Evolutionary conservation across 495 filamentous ascomycete species (phyloP).

Genomic region (Podospora tetraspora): DNA sequence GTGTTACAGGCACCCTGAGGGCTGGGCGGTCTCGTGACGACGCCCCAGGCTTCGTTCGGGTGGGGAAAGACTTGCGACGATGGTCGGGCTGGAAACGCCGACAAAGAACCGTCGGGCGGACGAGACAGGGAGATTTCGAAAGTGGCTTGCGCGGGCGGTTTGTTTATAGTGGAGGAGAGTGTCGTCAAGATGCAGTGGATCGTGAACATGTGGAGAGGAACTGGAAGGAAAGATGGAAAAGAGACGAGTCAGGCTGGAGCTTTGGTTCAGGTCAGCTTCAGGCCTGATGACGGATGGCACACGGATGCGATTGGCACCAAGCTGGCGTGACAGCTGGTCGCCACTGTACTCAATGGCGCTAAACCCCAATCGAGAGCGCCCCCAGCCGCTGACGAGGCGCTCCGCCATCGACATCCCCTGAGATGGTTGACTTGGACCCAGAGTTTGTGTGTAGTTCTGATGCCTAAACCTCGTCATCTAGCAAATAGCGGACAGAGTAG

Average conservation of each 20-base stretch:
- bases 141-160: neutral
- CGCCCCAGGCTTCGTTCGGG: neutral
- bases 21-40: constrained; percentile 11
- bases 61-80: neutral
- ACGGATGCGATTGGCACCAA: constrained; percentile 9
- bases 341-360: constrained; percentile 1
- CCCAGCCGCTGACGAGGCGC: neutral
- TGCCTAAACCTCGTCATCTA: neutral
- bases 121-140: neutral
- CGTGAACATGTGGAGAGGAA: neutral
- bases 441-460: neutral
- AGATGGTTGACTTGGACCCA: neutral
- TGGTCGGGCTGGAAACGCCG: neutral
- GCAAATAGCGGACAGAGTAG: neutral
- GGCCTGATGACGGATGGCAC: constrained; percentile 6
- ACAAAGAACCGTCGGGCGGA: neutral
- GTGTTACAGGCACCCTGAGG: constrained; percentile 8
- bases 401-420: neutral
- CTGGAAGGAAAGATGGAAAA: neutral
- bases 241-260: neutral
- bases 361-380: constrained; percentile 4
- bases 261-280: neutral
- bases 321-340: neutral
- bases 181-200: neutral
- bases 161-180: neutral